Evolutionary conservation across 1,139 yeast genomes (phyloP), one percentile per base, ranked within the genome.

Genomic region (Tardiomyces depauwii): DNA sequence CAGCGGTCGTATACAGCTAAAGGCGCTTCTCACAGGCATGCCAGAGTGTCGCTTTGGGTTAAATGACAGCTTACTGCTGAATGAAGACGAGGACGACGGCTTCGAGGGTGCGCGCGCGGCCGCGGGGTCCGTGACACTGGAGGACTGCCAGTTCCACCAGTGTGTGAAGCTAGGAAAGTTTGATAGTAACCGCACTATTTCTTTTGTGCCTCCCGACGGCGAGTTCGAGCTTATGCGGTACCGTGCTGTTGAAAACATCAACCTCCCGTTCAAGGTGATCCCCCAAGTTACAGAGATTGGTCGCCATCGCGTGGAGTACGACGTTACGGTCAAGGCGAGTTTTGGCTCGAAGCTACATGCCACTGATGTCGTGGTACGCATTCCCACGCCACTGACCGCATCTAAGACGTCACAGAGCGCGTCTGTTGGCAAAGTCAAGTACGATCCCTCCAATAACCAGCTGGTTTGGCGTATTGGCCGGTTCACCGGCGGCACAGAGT

Each of bases 131-230:
- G 86, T 79, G 18, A 63, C 71, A 1, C 64, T 87, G 13, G 86
- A 82, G 54, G 95, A 87, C 61, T 80, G 87, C 56, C 87, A 84
- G 54, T 85, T 89, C 64, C 97, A 91, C 63, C 93, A 86, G 56
- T 83, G 95, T 63, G 95, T 86, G 33, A 74, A 82, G 47, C 67
- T 85, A 44, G 76, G 80, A 41, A 74, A 76, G 57, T 85, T 83
- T 61, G 88, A 83, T 54, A 61, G 73, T 7, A 82, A 80, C 40
- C 71, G 84, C 44, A 71, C 78, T 44, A 82, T 87, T 49, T 77
- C 78, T 44, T 87, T 87, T 55, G 72, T 82, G 12, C 95, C 95
- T 5, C 95, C 97, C 1, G 97, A 89, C 65, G 97, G 97, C 0
- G 82, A 80, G 47, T 87, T 87, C 62, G 95, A 88, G 61, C 73